Base-by-base conservation (phyloP, 345 rosid species). In the Erodium maritimum region DNA sequence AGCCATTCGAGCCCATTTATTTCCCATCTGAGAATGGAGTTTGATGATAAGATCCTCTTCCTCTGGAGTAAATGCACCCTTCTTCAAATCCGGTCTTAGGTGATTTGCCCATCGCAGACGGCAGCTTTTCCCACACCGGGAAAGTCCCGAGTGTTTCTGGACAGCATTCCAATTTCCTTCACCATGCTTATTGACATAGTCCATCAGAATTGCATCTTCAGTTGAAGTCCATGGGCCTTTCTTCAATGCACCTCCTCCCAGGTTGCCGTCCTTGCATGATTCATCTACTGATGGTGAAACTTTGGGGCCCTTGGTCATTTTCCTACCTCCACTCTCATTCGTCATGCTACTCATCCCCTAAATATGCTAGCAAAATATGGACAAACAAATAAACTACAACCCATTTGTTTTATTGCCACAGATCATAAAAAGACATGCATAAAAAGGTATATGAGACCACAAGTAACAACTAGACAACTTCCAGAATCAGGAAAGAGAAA, bases 161-260 rank as follows among this genome's bases (percentile, higher is more conserved):
- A 82, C 83, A 46, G 84, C 77, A 52, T 80, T 82, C 91, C 91
- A 82, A 9, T 82, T 82, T 2, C 86, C 88, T 59, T 80, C 91
- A 23, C 88, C 91, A 29, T 82, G 77, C 67, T 71, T 61, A 5
- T 56, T 65, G 55, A 85, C 91, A 58, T 78, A 80, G 20, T 70
- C 86, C 21, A 58, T 59, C 34, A 85, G 50, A 64, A 80, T 72
- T 0, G 75, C 63, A 57, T 85, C 91, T 66, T 85, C 91, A 0
- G 60, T 65, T 33, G 78, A 13, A 0, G 82, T 76, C 91, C 91
- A 80, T 0, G 88, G 86, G 0, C 88, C 91, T 75, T 80, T 85
- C 34, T 67, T 77, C 55, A 62, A 61, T 23, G 53, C 9, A 20
- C 58, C 57, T 56, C 64, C 71, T 67, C 67, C 71, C 58, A 61